These are phyloP conservation scores for Alternaria sp. DNA, from an alignment of 2,329 filamentous ascomycete genomes.

Conservation along the genomic window DNA sequence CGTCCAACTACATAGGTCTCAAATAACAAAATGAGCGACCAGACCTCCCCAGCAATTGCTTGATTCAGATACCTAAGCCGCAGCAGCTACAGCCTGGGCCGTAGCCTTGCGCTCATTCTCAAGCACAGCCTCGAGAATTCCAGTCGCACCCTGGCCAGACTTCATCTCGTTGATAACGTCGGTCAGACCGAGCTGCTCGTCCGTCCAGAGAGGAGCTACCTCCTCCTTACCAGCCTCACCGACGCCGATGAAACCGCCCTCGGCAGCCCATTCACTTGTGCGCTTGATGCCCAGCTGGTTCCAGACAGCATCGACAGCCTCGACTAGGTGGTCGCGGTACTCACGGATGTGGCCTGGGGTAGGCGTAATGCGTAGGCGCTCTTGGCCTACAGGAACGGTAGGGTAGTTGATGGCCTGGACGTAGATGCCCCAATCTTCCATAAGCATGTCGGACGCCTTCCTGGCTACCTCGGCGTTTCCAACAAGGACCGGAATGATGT, in stretches of 20 bases:
- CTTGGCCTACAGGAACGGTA: conserved; percentile 96
- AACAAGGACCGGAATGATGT: conserved; percentile 93
- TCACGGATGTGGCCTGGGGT: conserved; percentile 89
- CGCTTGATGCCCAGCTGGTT: conserved; percentile 86
- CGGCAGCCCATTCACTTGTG: conserved; percentile 86
- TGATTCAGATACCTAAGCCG: conserved; percentile 32
- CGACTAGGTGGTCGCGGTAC: conserved; percentile 83
- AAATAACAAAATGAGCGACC: conserved; percentile 38
- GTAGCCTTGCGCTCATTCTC: conserved; percentile 55
- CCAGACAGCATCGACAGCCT: conserved; percentile 88
- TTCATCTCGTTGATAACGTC: conserved; percentile 60
- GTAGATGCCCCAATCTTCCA: conserved; percentile 91
- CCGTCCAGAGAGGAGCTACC: conserved; percentile 84
- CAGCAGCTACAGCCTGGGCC: conserved; percentile 52
- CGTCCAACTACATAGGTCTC: conserved; percentile 24
- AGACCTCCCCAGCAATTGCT: conserved; percentile 19
- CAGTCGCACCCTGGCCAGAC: conserved; percentile 51
- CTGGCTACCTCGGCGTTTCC: conserved; percentile 94
- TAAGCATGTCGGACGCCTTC: conserved; percentile 87
- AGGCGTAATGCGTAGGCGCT: conserved; percentile 92
- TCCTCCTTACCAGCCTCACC: conserved; percentile 70
- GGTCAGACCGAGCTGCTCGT: conserved; percentile 81
- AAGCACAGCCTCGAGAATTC: conserved; percentile 56
- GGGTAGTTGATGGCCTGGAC: conserved; percentile 99
- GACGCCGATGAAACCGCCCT: conserved; percentile 94